phyloP scores from a whole-genome alignment of 1,284 basidiomycete species.

The Neonothopanus nambi region DNA sequence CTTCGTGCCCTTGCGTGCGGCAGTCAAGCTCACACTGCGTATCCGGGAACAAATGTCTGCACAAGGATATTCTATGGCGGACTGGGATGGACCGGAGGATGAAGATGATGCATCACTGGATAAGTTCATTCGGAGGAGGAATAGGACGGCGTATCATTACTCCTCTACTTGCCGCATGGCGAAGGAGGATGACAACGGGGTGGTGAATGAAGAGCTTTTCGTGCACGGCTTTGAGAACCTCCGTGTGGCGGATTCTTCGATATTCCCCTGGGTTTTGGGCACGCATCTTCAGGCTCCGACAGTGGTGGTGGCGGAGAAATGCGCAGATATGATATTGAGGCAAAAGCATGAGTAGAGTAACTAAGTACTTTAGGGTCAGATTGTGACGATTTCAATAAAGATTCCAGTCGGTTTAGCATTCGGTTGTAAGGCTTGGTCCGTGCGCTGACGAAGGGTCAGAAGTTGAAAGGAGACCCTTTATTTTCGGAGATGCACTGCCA shows the following conservation, averaged over 20 bases:
- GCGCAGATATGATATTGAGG: conserved; percentile 24
- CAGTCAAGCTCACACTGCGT: conserved; percentile 8
- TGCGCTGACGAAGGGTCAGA: too few species aligned
- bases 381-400: too few species aligned
- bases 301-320: conserved; percentile 29
- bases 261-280: conserved; percentile 24
- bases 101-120: conserved; percentile 16
- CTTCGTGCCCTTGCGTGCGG: conserved; percentile 7
- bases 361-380: too few species aligned
- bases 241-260: conserved; percentile 27
- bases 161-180: conserved; percentile 17
- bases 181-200: conserved; percentile 17
- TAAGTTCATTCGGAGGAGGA: conserved; percentile 10
- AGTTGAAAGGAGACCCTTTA: too few species aligned
- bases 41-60: conserved; percentile 9
- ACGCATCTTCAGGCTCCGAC: conserved; percentile 26
- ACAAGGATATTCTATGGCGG: conserved; percentile 13
- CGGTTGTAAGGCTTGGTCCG: too few species aligned
- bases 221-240: conserved; percentile 27
- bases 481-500: too few species aligned
- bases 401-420: too few species aligned
- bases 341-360: background rate
- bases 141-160: conserved; percentile 15
- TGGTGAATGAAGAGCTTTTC: conserved; percentile 25
- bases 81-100: conserved; percentile 1